These are phyloP conservation scores for Diplodia scrobiculata DNA, from an alignment of 2,329 filamentous ascomycete species.

Conservation along the genomic window DNA sequence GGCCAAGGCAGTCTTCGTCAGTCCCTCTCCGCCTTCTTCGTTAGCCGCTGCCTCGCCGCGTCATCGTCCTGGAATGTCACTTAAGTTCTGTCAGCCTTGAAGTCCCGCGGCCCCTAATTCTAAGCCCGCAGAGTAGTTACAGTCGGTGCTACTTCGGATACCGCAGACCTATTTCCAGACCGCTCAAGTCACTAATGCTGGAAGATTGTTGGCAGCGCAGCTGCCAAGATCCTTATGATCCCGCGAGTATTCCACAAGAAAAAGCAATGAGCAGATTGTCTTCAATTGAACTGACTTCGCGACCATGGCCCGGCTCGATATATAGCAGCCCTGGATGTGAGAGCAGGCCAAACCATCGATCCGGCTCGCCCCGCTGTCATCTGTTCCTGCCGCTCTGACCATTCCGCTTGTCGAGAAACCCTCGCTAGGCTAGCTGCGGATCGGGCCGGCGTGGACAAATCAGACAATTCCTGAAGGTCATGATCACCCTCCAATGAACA, in stretches of 20 bases:
- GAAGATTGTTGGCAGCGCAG: background rate
- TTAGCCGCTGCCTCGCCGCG: constrained; percentile 17
- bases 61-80: background rate
- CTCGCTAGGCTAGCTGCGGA: background rate
- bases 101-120: background rate
- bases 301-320: background rate
- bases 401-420: background rate
- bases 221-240: background rate
- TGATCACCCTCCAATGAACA: background rate
- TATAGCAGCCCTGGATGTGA: background rate
- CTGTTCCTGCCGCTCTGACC: background rate
- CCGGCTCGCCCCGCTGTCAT: background rate
- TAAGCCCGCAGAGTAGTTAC: background rate
- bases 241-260: background rate
- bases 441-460: background rate
- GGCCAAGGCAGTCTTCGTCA: background rate
- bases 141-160: background rate
- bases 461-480: background rate
- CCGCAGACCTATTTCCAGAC: background rate
- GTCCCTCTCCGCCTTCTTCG: background rate
- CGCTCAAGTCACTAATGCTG: background rate
- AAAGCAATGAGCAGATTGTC: background rate
- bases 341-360: background rate
- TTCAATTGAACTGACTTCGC: constrained; percentile 1
- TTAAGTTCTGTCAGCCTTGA: no score